These are phyloP conservation scores for Aspergillus calidoustus DNA, from an alignment of 2,329 filamentous ascomycete species.

Conservation along the genomic window DNA sequence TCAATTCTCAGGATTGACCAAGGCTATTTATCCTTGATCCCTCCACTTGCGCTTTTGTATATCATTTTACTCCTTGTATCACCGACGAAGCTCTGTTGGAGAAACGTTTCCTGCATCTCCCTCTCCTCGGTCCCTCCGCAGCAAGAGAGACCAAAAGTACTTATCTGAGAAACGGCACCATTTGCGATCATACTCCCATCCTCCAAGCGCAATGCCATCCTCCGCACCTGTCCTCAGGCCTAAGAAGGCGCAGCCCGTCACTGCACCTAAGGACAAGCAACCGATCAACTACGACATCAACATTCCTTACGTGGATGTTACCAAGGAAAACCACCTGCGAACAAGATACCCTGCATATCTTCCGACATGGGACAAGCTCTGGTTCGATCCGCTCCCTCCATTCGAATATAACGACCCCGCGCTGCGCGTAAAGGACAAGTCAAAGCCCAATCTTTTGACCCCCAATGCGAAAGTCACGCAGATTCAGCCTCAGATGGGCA, in stretches of 20 bases:
- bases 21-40: not conserved
- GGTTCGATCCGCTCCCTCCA: conserved; percentile 50
- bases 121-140: not conserved
- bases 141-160: not conserved
- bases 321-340: conserved; percentile 41
- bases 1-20: conserved; percentile 3
- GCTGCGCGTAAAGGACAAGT: conserved; percentile 47
- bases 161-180: not conserved
- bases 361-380: conserved; percentile 53
- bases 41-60: not conserved
- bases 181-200: not conserved
- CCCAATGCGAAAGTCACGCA: conserved; percentile 39
- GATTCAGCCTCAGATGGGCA: conserved; percentile 50
- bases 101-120: conserved; percentile 4
- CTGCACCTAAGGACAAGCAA: conserved; percentile 33
- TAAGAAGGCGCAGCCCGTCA: conserved; percentile 30
- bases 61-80: conserved; percentile 10
- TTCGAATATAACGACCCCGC: conserved; percentile 54
- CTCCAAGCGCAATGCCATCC: conserved; percentile 35
- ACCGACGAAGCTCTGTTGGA: conserved; percentile 6
- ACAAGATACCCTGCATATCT: conserved; percentile 52
- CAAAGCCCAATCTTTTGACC: conserved; percentile 43
- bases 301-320: conserved; percentile 52
- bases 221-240: conserved; percentile 36
- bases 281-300: conserved; percentile 54